Evolutionary conservation across 2,329 filamentous ascomycete genomes (phyloP), one percentile per base, ranked within the genome.

Genomic region (Aspergillus sp.): DNA sequence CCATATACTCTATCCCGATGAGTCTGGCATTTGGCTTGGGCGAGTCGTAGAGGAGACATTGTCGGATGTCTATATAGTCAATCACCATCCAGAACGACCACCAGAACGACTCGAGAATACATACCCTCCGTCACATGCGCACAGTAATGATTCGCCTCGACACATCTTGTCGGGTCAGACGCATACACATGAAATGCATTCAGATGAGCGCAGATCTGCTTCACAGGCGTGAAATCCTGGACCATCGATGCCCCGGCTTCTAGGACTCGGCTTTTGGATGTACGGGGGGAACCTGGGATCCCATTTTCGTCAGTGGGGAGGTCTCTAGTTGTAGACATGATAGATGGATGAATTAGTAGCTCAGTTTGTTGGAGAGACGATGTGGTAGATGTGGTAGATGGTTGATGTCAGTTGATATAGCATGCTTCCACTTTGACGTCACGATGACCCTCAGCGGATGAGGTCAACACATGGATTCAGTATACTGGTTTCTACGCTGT

Each of bases 1-100:
- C 82, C 87, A 93, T 90, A 72, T 94, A 94, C 64, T 95, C 89
- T 55, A 94, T 77, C 7, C 88, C 89, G 48, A 95, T 88, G 12
- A 95, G 77, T 0, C 85, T 78, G 0, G 88, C 88, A 27, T 79
- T 77, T 6, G 79, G 73, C 1, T 75, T 72, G 0, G 83, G 75
- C 0, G 80, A 79, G 66, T 94, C 88, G 69, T 93, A 95, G 49
- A 95, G 78, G 28, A 95, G 79, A 63, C 89, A 94, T 72, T 95
- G 88, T 4, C 89, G 79, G 44, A 94, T 76, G 49, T 93, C 88
- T 71, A 61, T 47, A 28, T 9, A 13, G 10, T 27, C 12, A 8
- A 30, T 7, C 5, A 33, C 7, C 27, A 30, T 12, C 12, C 7
- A 11, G 11, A 39, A 5, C 10, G 28, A 11, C 9, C 27, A 37